These are phyloP conservation scores for Clarireedia hainanense DNA, from an alignment of 2,329 filamentous ascomycete genomes.

Conservation along the genomic window DNA sequence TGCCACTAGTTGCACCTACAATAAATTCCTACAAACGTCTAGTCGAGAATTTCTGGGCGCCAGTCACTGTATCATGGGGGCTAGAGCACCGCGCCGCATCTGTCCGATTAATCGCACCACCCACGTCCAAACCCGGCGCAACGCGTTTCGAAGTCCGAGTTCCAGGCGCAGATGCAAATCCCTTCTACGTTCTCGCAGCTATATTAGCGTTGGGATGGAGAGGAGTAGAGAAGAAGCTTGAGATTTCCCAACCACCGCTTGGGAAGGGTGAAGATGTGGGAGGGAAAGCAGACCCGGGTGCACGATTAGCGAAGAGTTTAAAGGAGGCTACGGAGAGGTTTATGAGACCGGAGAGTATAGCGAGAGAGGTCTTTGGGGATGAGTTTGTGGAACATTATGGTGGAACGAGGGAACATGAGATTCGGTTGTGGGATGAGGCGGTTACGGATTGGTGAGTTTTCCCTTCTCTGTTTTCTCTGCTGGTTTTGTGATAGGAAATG, in stretches of 20 bases:
- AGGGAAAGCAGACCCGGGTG: constrained; percentile 60
- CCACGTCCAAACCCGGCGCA: constrained; percentile 73
- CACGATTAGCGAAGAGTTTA: constrained; percentile 73
- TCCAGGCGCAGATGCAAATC: constrained; percentile 88
- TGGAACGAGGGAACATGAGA: constrained; percentile 86
- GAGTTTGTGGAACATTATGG: constrained; percentile 94
- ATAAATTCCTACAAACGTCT: constrained; percentile 97
- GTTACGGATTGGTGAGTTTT: constrained; percentile 81
- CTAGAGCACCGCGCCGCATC: constrained; percentile 90
- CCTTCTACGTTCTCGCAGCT: constrained; percentile 77
- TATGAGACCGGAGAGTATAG: constrained; percentile 69
- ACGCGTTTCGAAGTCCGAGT: constrained; percentile 92
- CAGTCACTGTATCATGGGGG: constrained; percentile 95
- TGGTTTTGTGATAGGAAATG: neutral
- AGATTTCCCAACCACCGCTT: constrained; percentile 73
- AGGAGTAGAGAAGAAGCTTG: constrained; percentile 85
- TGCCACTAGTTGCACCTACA: constrained; percentile 90
- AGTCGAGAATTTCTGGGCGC: constrained; percentile 98
- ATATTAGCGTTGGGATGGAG: constrained; percentile 85
- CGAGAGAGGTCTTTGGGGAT: constrained; percentile 89
- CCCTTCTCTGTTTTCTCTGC: neutral
- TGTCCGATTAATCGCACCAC: constrained; percentile 81
- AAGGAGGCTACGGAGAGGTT: constrained; percentile 80
- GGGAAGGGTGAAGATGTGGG: constrained; percentile 80
- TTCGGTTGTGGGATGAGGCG: constrained; percentile 85